Conservation (phyloP, 1,284 basidiomycete genomes). For the Ustilago hordei region DNA sequence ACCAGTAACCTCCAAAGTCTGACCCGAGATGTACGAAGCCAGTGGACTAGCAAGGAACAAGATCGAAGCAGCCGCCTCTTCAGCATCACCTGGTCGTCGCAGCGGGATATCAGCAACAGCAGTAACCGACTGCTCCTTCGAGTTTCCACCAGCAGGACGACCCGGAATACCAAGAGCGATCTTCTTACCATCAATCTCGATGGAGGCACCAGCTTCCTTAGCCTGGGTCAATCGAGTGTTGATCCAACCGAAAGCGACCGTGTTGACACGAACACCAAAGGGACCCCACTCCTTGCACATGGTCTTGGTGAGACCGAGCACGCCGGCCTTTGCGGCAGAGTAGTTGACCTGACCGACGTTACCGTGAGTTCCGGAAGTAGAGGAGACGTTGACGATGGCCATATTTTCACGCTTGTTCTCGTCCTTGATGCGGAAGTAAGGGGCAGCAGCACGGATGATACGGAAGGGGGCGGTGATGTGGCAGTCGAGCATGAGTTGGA, state of each 20-base stretch:
- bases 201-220: slow-evolving; percentile 81
- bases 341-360: slow-evolving; percentile 85
- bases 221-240: slow-evolving; percentile 78
- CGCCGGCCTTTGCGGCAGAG: slow-evolving; percentile 60
- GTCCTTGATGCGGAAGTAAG: slow-evolving; percentile 84
- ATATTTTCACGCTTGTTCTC: slow-evolving; percentile 75
- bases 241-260: slow-evolving; percentile 81
- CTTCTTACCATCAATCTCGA: slow-evolving; percentile 84
- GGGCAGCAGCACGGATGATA: slow-evolving; percentile 83
- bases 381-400: slow-evolving; percentile 57
- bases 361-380: slow-evolving; percentile 60
- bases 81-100: slow-evolving; percentile 78
- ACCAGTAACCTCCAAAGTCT: slow-evolving; percentile 74
- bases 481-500: slow-evolving; percentile 83
- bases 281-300: slow-evolving; percentile 87
- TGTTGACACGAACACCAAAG: slow-evolving; percentile 80
- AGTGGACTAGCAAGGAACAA: slow-evolving; percentile 76
- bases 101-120: slow-evolving; percentile 78
- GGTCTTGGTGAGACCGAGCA: slow-evolving; percentile 80
- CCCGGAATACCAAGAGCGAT: slow-evolving; percentile 78
- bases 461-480: slow-evolving; percentile 76
- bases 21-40: slow-evolving; percentile 82
- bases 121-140: slow-evolving; percentile 72
- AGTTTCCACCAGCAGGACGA: slow-evolving; percentile 74
- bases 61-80: slow-evolving; percentile 78